phyloP scores from a whole-genome alignment of 192 early-diverging fungal species.

The Coemansia aciculifera region DNA sequence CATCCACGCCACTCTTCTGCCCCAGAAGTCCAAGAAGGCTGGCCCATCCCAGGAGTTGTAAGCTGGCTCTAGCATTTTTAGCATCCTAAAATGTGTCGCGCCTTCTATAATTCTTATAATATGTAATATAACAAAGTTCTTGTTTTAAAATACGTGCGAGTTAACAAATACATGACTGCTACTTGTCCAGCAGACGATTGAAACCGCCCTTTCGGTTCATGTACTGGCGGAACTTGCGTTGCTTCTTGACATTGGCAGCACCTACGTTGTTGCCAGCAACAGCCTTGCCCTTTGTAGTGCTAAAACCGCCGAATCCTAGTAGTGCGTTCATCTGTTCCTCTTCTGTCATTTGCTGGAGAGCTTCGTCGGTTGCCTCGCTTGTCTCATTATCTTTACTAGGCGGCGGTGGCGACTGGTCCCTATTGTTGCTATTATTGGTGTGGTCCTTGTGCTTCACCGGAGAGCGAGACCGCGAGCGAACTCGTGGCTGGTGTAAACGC shows the following conservation, averaged over 20 bases:
- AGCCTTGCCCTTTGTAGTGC: conserved; percentile 77
- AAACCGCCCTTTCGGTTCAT: conserved; percentile 94
- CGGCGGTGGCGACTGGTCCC: conserved; percentile 1
- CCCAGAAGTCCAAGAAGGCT: conserved; percentile 76
- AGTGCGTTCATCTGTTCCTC: conserved; percentile 81
- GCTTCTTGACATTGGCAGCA: conserved; percentile 79
- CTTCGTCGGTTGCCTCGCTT: neutral
- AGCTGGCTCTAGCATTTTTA: neutral
- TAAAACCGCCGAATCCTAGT: conserved; percentile 90
- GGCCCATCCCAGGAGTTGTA: conserved; percentile 66
- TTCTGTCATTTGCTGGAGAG: conserved; percentile 27
- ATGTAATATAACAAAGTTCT: conserved; percentile 36
- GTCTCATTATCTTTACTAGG: neutral
- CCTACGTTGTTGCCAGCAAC: conserved; percentile 73
- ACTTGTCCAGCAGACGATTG: conserved; percentile 57
- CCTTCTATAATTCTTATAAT: conserved; percentile 12
- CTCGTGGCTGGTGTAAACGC: neutral
- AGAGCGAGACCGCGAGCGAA: conserved; percentile 18
- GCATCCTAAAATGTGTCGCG: conserved; percentile 1
- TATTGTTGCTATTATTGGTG: conserved; percentile 2
- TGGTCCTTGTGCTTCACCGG: conserved; percentile 6
- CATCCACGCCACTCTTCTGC: conserved; percentile 84
- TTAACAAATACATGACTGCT: neutral
- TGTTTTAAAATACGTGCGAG: neutral
- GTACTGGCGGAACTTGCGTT: conserved; percentile 87